Base-by-base conservation (phyloP, 345 rosid genomes). In the Pistacia atlantica region DNA sequence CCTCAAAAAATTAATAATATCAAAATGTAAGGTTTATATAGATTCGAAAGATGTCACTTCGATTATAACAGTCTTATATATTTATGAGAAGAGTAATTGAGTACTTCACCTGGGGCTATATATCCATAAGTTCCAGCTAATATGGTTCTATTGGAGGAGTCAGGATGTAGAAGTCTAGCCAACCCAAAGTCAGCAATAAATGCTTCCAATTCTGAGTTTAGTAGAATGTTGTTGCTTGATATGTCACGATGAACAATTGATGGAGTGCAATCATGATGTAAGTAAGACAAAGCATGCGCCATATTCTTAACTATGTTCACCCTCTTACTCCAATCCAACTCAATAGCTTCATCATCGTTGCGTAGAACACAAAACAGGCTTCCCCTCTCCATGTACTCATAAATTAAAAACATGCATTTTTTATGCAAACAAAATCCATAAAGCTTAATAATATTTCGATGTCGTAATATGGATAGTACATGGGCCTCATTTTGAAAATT, bases 321-420 rank as follows among this genome's bases (percentile, higher is more conserved):
- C 42, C 81, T 72, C 18, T 46, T 57, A 48, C 11, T 20, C 77
- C 81, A 78, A 65, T 78, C 61, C 77, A 78, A 49, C 11, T 78
- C 73, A 48, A 37, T 5, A 0, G 52, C 77, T 65, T 57, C 73
- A 14, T 0, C 67, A 16, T 73, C 68, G 1, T 52, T 17, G 9
- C 49, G 28, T 14, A 72, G 37, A 46, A 45, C 60, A 13, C 35
- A 57, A 20, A 56, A 71, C 61, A 78, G 58, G 62, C 81, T 72
- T 20, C 77, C 77, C 8, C 20, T 57, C 22, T 72, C 45, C 66
- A 62, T 14, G 66, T 62, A 62, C 20, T 62, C 66, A 11, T 33
- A 62, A 62, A 62, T 13, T 42, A 62, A 33, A 12, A 62, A 62
- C 66, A 62, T 62, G 45, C 67, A 48, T 6, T 52, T 16, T 0